These are phyloP conservation scores for Cubamyces lactineus DNA, from an alignment of 768 basidiomycete genomes.

Conservation along the genomic window DNA sequence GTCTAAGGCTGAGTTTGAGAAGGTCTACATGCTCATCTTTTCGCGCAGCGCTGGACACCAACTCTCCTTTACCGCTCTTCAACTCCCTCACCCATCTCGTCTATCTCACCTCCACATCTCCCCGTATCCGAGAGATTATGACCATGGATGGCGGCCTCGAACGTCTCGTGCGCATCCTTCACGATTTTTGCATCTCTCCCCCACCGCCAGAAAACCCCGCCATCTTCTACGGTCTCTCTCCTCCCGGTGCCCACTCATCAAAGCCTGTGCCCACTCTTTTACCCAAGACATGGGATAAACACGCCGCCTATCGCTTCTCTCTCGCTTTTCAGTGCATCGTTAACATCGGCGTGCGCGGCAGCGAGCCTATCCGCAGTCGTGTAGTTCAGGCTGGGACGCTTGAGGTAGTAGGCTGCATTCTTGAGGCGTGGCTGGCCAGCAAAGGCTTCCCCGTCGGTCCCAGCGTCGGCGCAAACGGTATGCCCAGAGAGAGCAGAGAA, in stretches of 20 bases:
- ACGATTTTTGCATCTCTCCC: constrained; percentile 83
- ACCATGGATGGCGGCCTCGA: constrained; percentile 98
- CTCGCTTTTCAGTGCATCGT: constrained; percentile 97
- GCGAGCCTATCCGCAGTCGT: constrained; percentile 84
- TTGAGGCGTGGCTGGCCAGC: constrained; percentile 90
- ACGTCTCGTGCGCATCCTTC: constrained; percentile 88
- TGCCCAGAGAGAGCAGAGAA: constrained; percentile 75
- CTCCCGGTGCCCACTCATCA: constrained; percentile 59
- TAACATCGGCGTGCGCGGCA: constrained; percentile 96
- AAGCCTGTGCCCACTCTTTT: constrained; percentile 65
- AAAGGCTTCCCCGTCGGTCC: constrained; percentile 88
- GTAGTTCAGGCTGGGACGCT: constrained; percentile 95
- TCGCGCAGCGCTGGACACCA: constrained; percentile 51
- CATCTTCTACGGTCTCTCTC: constrained; percentile 75
- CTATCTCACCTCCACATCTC: constrained; percentile 96
- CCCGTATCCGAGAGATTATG: constrained; percentile 97
- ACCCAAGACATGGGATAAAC: constrained; percentile 74
- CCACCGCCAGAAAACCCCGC: constrained; percentile 81
- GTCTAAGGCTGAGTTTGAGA: constrained; percentile 2
- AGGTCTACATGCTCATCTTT: neutral
- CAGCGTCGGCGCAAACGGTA: constrained; percentile 72
- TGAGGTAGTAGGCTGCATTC: constrained; percentile 90
- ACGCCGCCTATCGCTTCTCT: constrained; percentile 85
- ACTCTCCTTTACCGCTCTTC: constrained; percentile 69
- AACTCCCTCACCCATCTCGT: constrained; percentile 96